Evolutionary conservation across 2,329 filamentous ascomycete genomes (phyloP), one percentile per base, ranked within the genome.

Genomic region (Arthrobotrys iridis): DNA sequence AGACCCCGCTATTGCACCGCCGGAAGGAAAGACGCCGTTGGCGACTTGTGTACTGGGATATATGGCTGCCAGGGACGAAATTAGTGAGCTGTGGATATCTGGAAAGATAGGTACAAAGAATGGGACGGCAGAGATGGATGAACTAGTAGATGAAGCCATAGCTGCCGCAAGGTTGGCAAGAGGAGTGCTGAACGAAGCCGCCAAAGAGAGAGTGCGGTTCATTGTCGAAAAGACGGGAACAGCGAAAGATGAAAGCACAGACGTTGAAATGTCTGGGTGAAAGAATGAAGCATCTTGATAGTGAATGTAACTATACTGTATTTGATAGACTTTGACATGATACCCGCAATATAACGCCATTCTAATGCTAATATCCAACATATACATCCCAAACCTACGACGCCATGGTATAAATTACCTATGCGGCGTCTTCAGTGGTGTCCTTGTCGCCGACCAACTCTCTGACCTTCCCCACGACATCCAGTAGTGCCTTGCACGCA

Each of bases 41-140:
- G 93, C 93, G 8, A 92, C 92, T 52, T 97, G 93, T 82, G 93
- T 95, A 77, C 90, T 99, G 37, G 95, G 90, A 8, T 98, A 97
- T 82, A 86, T 98, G 78, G 91, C 93, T 59, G 87, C 86, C 20
- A 87, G 93, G 77, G 94, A 98, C 79, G 95, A 99, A 82, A 89
- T 98, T 59, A 97, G 94, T 6, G 93, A 97, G 80, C 83, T 98
- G 15, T 99, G 95, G 95, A 88, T 96, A 80, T 97, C 93, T 83
- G 94, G 95, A 15, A 86, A 89, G 80, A 82, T 84, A 59, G 82
- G 83, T 2, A 81, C 57, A n/a, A 60, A 58, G 4, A 43, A 74
- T 10, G 68, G 74, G 7, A 73, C 55, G 2, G 28, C 60, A 5
- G 78, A 79, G 28, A 48, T 79, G 28, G 78, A 78, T 24, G 71